Conservation (phyloP, 2,329 filamentous ascomycete species). For the Moelleriella libera region DNA sequence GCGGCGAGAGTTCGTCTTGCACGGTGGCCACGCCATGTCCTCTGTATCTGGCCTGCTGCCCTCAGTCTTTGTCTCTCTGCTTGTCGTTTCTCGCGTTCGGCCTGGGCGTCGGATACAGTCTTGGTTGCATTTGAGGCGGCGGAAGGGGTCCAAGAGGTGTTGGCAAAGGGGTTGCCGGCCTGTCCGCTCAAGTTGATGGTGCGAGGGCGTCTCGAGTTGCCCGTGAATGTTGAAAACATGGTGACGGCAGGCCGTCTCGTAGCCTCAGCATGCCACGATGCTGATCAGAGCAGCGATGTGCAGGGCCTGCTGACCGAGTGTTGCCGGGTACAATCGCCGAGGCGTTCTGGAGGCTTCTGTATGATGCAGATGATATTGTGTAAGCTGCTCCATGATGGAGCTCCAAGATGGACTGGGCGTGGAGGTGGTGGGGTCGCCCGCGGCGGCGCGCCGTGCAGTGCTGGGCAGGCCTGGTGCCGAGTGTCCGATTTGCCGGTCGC, state of each 20-base stretch:
- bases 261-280: neutral
- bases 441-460: no score
- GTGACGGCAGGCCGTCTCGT: conserved; percentile 5
- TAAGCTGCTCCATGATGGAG: neutral
- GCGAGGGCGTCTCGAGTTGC: conserved; percentile 68
- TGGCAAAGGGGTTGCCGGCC: conserved; percentile 64
- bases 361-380: neutral
- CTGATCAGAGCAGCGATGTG: neutral
- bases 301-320: no score
- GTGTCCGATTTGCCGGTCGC: no score
- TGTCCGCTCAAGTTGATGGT: conserved; percentile 92
- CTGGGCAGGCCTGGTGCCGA: no score
- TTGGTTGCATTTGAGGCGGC: conserved; percentile 53
- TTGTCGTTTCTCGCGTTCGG: conserved; percentile 69
- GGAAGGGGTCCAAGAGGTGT: conserved; percentile 40
- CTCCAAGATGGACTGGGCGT: no score
- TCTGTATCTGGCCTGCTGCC: conserved; percentile 62
- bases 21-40: conserved; percentile 66
- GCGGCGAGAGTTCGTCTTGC: conserved; percentile 44
- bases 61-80: conserved; percentile 65
- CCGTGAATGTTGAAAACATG: conserved; percentile 92
- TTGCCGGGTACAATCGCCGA: no score
- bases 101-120: conserved; percentile 73
- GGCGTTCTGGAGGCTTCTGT: neutral
- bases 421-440: no score